Evolutionary conservation across 495 filamentous ascomycete genomes (phyloP).

Genomic region (Pyronema omphalodes): DNA sequence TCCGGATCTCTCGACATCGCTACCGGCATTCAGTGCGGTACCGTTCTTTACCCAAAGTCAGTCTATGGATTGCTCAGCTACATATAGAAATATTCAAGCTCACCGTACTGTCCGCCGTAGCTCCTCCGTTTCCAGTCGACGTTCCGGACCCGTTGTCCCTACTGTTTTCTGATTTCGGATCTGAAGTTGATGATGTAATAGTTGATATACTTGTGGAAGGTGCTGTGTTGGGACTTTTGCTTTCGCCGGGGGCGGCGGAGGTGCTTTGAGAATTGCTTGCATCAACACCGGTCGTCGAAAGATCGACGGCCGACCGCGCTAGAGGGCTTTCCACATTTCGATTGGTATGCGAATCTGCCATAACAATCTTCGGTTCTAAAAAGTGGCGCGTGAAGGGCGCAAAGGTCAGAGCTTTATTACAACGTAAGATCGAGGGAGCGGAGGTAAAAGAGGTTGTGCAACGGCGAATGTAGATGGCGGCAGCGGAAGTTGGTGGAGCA

Average conservation of each 20-base stretch:
- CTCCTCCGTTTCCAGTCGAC: background rate
- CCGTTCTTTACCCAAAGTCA: no score
- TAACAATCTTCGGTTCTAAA: conserved; percentile 51
- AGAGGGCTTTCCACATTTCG: conserved; percentile 60
- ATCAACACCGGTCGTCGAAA: conserved; percentile 54
- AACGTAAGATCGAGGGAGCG: background rate
- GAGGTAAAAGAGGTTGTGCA: no score
- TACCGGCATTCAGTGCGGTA: conserved; percentile 11
- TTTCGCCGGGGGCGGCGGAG: conserved; percentile 29
- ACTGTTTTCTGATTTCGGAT: background rate
- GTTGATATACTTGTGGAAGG: background rate
- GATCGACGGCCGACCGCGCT: conserved; percentile 54
- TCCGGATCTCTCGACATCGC: conserved; percentile 22
- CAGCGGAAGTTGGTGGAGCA: conserved; percentile 8
- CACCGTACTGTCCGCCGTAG: background rate
- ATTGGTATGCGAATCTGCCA: conserved; percentile 53
- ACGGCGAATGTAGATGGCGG: background rate
- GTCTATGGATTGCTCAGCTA: no score
- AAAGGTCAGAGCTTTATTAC: conserved; percentile 11
- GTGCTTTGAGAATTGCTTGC: conserved; percentile 37
- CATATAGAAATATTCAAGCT: background rate
- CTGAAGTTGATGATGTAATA: background rate
- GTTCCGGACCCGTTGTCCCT: background rate
- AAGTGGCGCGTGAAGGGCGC: conserved; percentile 13
- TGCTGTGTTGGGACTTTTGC: background rate